Evolutionary conservation across 306 rosid genomes (phyloP), one percentile per base, ranked within the genome.

Genomic region (Aeschynomene evenia): DNA sequence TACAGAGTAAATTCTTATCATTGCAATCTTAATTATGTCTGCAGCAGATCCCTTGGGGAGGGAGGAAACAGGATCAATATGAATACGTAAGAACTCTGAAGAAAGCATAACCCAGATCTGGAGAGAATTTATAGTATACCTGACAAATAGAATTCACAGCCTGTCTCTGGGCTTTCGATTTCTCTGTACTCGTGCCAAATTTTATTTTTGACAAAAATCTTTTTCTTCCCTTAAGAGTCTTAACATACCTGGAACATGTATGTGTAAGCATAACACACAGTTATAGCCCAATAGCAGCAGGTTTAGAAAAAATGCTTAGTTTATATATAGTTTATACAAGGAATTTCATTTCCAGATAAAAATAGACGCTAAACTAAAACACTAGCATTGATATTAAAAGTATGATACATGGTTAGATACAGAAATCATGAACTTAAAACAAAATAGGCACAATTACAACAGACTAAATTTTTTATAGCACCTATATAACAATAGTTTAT

Each of bases 121-220:
- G 54, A 62, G 53, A 28, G 56, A 71, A 28, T 4, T 39, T 62
- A 42, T 71, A 84, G 82, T 65, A 53, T 74, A 93, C 98, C 91
- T 93, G 98, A 82, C 98, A 93, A 68, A 93, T 81, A 65, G 98
- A 93, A 81, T 93, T 93, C 51, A 93, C 98, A 80, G 97, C 96
- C 84, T 90, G 98, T 76, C 98, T 87, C 82, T 93, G 91, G 50
- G 98, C 98, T 81, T 72, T 94, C 13, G 90, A 84, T 76, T 85
- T 90, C 84, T 94, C 98, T 68, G 79, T 74, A 66, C 78, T 73
- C 73, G 72, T 85, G 50, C 97, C 90, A 51, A 84, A 76, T 76
- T 94, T 90, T 73, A 94, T 94, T 86, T 88, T 94, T 68, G 97
- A 79, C 83, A 94, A 82, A 82, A 86, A 94, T n/a, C 97, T 85